These are phyloP conservation scores for Allomyces javanicus DNA, from an alignment of 192 early-diverging fungal genomes.

Conservation along the genomic window DNA sequence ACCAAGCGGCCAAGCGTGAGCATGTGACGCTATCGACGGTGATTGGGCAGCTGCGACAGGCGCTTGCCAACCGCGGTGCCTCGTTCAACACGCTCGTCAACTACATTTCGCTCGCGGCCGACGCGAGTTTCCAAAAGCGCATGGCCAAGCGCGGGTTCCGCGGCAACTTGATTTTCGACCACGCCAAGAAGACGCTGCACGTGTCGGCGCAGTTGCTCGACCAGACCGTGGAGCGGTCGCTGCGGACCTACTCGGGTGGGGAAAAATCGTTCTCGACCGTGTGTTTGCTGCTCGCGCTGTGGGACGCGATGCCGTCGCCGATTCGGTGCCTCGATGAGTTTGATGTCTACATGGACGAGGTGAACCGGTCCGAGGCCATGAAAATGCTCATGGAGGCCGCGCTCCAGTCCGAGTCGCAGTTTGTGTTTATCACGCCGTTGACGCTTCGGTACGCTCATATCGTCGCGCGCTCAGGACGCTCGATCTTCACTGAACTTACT, in stretches of 20 bases:
- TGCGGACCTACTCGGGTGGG: conserved; percentile 65
- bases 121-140: conserved; percentile 46
- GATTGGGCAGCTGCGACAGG: conserved; percentile 18
- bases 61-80: conserved; percentile 33
- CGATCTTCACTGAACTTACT: too few species aligned
- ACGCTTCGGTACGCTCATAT: not conserved
- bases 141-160: conserved; percentile 63
- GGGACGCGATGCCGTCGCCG: conserved; percentile 79
- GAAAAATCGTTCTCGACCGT: conserved; percentile 94
- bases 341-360: conserved; percentile 98
- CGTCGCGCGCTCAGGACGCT: too few species aligned
- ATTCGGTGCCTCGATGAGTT: conserved; percentile 95
- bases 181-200: conserved; percentile 33
- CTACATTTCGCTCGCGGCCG: conserved; percentile 56
- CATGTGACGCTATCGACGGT: conserved; percentile 2
- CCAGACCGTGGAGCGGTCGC: conserved; percentile 10
- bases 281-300: conserved; percentile 77
- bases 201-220: conserved; percentile 25
- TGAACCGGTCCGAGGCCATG: conserved; percentile 79
- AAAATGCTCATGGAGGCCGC: conserved; percentile 35
- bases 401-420: not conserved
- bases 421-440: not conserved
- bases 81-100: conserved; percentile 48
- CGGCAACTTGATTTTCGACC: conserved; percentile 59
- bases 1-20: conserved; percentile 8